A percentile compares a stretch with the other conserved stretches of the same genome.
phyloP scores from a whole-genome alignment of 2,329 filamentous ascomycete species.

The Metarhizium rileyi region DNA sequence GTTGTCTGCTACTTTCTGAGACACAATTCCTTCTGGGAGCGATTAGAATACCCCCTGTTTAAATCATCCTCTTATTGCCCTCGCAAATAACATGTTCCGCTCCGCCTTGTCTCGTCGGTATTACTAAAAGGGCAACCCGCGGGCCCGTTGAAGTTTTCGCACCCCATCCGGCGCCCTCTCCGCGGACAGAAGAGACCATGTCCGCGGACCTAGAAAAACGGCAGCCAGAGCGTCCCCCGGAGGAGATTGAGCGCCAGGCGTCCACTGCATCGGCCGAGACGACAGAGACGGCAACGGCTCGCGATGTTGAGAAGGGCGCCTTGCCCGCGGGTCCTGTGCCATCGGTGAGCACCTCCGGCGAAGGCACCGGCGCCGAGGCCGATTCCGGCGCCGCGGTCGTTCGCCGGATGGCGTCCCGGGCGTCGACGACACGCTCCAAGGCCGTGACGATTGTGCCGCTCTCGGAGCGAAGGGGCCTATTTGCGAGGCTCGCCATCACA shows the following conservation, averaged over 20 bases:
- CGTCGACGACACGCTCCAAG: conserved; percentile 30
- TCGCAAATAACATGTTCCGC: too few relatives aligned
- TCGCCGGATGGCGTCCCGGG: conserved; percentile 19
- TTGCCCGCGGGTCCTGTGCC: not conserved
- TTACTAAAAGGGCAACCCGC: too few relatives aligned
- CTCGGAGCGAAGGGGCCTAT: conserved; percentile 54
- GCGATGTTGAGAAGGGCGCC: not conserved
- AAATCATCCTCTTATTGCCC: too few relatives aligned
- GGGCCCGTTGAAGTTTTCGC: too few relatives aligned
- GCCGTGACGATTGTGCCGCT: conserved; percentile 31
- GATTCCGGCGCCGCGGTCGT: conserved; percentile 1
- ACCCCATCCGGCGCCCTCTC: not conserved
- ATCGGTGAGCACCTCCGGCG: not conserved
- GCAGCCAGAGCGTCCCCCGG: not conserved
- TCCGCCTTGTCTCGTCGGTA: too few relatives aligned
- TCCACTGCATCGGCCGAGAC: not conserved
- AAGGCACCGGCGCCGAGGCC: not conserved
- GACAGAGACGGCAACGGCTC: not conserved
- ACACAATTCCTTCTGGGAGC: too few relatives aligned
- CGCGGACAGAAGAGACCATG: not conserved
- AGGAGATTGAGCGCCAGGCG: not conserved
- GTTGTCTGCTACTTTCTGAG: too few relatives aligned
- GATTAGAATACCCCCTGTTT: too few relatives aligned
- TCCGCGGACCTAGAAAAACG: conserved; percentile 1
- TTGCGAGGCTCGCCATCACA: conserved; percentile 60